phyloP scores from a whole-genome alignment of 352 stramenopile species.

The Globisporangium cylindrosporum region DNA sequence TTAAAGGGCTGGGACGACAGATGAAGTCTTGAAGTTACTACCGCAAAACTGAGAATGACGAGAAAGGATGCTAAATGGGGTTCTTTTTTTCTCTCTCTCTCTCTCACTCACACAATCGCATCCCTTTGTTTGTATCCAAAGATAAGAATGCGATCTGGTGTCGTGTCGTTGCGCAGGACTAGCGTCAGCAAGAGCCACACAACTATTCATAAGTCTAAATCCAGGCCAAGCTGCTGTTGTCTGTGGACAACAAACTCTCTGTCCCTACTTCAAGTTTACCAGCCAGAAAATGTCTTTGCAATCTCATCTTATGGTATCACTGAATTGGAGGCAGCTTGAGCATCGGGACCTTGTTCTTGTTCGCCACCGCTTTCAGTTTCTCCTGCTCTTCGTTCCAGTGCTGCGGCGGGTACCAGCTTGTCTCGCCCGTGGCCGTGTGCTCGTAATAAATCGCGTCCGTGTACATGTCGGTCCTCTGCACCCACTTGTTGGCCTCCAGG shows the following conservation, averaged over 20 bases:
- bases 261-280: too few species aligned
- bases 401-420: constrained; percentile 41
- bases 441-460: constrained; percentile 68
- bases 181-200: background rate
- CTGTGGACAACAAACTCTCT: too few species aligned
- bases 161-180: background rate
- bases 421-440: constrained; percentile 44
- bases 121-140: too few species aligned
- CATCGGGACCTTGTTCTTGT: constrained; percentile 14
- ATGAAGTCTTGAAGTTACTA: background rate
- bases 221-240: too few species aligned
- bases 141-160: background rate
- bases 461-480: constrained; percentile 56
- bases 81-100: background rate
- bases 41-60: background rate
- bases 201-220: background rate
- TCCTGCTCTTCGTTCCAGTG: constrained; percentile 58
- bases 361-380: background rate
- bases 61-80: background rate
- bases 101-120: background rate
- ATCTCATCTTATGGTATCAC: too few species aligned
- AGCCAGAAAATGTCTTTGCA: too few species aligned
- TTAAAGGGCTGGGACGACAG: background rate
- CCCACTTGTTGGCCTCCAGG: constrained; percentile 48
- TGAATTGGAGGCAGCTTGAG: constrained; percentile 27